These are phyloP conservation scores for Syzygium syzygioides DNA, from an alignment of 441 rosid species.

Conservation along the genomic window DNA sequence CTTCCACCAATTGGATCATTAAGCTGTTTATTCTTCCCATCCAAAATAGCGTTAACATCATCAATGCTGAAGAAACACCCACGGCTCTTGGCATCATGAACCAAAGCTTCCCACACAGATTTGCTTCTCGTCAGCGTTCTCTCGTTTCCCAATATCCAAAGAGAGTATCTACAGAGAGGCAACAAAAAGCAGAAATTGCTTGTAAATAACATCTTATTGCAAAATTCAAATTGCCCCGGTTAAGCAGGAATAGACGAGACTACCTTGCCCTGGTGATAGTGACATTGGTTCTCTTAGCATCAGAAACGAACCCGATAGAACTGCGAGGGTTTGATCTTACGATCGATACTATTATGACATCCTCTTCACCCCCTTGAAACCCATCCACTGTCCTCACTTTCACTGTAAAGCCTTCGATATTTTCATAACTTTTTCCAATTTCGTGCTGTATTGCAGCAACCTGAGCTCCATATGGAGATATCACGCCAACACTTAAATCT, in stretches of 20 bases:
- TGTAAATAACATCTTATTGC: background rate
- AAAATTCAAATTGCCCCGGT: background rate
- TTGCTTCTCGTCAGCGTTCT: slow-evolving; percentile 20
- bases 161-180: slow-evolving; percentile 24
- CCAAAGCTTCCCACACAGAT: slow-evolving; percentile 31
- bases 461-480: slow-evolving; percentile 46
- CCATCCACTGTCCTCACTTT: slow-evolving; percentile 41
- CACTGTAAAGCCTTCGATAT: slow-evolving; percentile 16
- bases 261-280: slow-evolving; percentile 43
- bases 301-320: slow-evolving; percentile 25
- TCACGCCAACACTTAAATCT: slow-evolving; percentile 28
- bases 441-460: slow-evolving; percentile 32
- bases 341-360: slow-evolving; percentile 37
- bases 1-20: slow-evolving; percentile 25
- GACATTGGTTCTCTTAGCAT: slow-evolving; percentile 31
- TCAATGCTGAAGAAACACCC: slow-evolving; percentile 39
- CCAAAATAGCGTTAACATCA: slow-evolving; percentile 20
- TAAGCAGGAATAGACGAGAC: background rate
- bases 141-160: slow-evolving; percentile 42
- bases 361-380: slow-evolving; percentile 56
- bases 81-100: slow-evolving; percentile 14
- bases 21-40: slow-evolving; percentile 23
- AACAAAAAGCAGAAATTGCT: background rate
- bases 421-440: slow-evolving; percentile 18
- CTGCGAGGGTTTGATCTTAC: slow-evolving; percentile 35